Conservation (phyloP, 768 basidiomycete species). For the Xerocomellus amylosporus region DNA sequence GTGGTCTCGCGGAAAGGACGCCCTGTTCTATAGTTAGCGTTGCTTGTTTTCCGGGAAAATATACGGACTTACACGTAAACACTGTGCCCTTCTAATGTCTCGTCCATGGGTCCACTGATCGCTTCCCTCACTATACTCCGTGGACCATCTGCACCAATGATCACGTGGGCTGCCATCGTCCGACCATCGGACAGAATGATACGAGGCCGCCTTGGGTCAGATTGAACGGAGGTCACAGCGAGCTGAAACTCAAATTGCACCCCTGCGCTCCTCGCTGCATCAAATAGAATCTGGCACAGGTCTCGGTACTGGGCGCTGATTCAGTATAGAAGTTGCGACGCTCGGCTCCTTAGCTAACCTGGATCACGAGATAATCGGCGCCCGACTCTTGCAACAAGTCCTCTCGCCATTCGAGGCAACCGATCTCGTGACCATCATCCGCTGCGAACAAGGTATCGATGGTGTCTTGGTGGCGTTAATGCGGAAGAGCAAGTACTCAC, state of each 20-base stretch:
- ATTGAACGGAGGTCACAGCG: constrained; percentile 34
- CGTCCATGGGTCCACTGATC: constrained; percentile 32
- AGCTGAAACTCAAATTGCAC: constrained; percentile 49
- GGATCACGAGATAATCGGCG: constrained; percentile 52
- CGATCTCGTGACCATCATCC: constrained; percentile 43
- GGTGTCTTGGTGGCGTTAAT: not conserved
- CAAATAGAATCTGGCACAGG: constrained; percentile 47
- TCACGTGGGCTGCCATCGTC: constrained; percentile 46
- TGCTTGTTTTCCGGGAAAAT: constrained; percentile 5
- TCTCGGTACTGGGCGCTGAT: constrained; percentile 46
- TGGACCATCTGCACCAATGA: constrained; percentile 64
- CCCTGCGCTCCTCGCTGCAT: constrained; percentile 46
- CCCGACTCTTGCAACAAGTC: constrained; percentile 50
- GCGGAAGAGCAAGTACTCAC: constrained; percentile 8
- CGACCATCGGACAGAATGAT: constrained; percentile 44
- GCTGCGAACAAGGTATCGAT: constrained; percentile 30
- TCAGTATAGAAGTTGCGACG: not conserved
- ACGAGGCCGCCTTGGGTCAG: constrained; percentile 28
- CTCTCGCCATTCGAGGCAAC: constrained; percentile 47
- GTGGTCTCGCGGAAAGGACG: constrained; percentile 40
- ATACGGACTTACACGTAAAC: constrained; percentile 44
- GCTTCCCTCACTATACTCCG: constrained; percentile 41
- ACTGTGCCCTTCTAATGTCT: constrained; percentile 31
- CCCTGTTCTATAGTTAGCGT: constrained; percentile 27
- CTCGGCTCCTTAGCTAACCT: constrained; percentile 32